A percentile compares a stretch with the other conserved stretches of the same genome.
Conservation (phyloP, 2,329 filamentous ascomycete species). For the Colletotrichum sp. region DNA sequence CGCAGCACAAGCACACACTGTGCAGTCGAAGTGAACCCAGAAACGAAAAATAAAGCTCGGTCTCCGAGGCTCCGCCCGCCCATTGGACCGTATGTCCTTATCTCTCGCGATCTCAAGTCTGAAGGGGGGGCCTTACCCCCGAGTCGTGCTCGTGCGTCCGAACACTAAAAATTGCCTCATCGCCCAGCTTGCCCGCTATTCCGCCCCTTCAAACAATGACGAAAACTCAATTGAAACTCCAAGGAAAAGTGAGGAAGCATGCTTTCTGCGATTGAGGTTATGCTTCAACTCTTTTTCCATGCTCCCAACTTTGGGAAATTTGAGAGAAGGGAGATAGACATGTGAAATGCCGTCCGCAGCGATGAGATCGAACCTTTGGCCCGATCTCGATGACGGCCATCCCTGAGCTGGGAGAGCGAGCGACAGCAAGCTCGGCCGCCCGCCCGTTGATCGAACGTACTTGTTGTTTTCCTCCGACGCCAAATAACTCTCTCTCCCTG, state of each 20-base stretch:
- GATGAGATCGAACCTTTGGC: not conserved
- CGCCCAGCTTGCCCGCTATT: not conserved
- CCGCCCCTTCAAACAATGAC: not conserved
- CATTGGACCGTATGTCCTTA: not conserved
- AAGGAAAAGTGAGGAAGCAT: not conserved
- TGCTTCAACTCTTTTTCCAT: not conserved
- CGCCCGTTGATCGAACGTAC: not conserved
- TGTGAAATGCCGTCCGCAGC: not conserved
- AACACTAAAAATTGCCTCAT: not conserved
- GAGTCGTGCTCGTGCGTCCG: not conserved
- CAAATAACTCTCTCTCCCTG: not conserved
- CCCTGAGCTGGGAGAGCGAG: not conserved
- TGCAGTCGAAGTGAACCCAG: not conserved
- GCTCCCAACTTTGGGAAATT: not conserved
- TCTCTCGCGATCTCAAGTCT: not conserved
- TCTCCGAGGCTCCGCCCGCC: not conserved
- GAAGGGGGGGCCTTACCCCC: not conserved
- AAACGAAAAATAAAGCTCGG: not conserved
- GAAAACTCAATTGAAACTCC: not conserved
- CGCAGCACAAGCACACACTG: not conserved
- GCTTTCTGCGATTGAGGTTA: accelerated
- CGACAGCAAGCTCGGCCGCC: not conserved
- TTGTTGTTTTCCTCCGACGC: not conserved
- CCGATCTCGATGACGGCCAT: not conserved
- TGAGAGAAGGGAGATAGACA: not conserved